Evolutionary conservation across 2,329 filamentous ascomycete genomes (phyloP).

Genomic region (Graphilbum fragrans): DNA sequence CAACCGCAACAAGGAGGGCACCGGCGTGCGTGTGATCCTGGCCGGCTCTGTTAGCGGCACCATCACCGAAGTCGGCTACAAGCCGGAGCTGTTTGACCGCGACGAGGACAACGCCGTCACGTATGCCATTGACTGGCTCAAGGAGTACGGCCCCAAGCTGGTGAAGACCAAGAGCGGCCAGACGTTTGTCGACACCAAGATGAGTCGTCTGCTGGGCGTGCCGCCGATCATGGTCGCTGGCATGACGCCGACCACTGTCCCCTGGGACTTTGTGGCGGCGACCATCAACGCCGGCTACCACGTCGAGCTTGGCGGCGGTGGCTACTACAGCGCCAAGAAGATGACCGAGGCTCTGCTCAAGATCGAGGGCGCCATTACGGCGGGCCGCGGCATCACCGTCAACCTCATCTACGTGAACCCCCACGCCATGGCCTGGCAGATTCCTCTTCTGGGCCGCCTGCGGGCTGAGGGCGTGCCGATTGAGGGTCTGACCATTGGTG

Average conservation of each 20-base stretch:
- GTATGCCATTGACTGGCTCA: slow-evolving; percentile 95
- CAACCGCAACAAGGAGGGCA: slow-evolving; percentile 98
- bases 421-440: slow-evolving; percentile 84
- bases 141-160: slow-evolving; percentile 86
- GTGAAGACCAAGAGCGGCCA: slow-evolving; percentile 81
- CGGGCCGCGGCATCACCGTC: slow-evolving; percentile 76
- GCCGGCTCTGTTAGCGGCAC: slow-evolving; percentile 89
- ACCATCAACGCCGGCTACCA: slow-evolving; percentile 95
- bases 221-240: slow-evolving; percentile 84
- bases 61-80: slow-evolving; percentile 86
- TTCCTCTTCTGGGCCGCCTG: slow-evolving; percentile 68
- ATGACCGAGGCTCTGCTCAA: slow-evolving; percentile 77
- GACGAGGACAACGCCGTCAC: slow-evolving; percentile 91
- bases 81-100: slow-evolving; percentile 92
- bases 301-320: slow-evolving; percentile 79
- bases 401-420: slow-evolving; percentile 91
- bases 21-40: slow-evolving; percentile 89
- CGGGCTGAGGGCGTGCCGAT: slow-evolving; percentile 80
- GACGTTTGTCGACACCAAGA: slow-evolving; percentile 93
- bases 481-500: slow-evolving; percentile 84
- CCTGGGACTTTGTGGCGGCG: slow-evolving; percentile 83
- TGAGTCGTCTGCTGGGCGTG: slow-evolving; percentile 74
- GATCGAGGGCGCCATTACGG: slow-evolving; percentile 73
- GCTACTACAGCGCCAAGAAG: slow-evolving; percentile 71
- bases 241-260: slow-evolving; percentile 85